Base-by-base conservation (phyloP, 2,329 filamentous ascomycete species). In the Zalaria obscura region DNA sequence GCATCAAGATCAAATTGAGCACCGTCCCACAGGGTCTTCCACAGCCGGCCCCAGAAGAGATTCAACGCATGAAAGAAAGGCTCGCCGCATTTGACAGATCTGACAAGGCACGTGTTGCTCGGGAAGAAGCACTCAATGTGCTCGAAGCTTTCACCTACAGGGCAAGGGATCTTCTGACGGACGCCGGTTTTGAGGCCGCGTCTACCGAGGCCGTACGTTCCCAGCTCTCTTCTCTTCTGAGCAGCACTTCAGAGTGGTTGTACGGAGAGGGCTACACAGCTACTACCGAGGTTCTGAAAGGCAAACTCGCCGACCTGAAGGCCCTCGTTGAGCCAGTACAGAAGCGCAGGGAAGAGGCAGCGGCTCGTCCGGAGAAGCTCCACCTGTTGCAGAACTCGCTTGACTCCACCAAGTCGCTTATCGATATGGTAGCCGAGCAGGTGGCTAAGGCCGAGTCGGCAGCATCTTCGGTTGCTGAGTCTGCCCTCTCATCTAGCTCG, bases 141-240 rank as follows among this genome's bases (percentile, higher is more conserved):
- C 76, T 98, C n/a, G 91, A 98, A 62, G 80, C 75, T 8, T 96
- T 83, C 61, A 94, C 89, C 9, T 98, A 98, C 69, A 81, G 78
- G 54, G 75, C 83, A 27, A 80, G 87, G 26, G 87, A 95, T 59
- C 71, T 93, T 36, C 69, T 95, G 2, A 80, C 85, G 35, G 80
- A 81, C 45, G 78, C 84, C 38, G 69, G 71, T 1, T 96, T 95
- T 57, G 67, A 82, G 40, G 70, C 71, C 8, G 76, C 73, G 3
- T 83, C 87, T 28, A 89, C 81, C 6, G 66, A 76, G 3, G 70
- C 74, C 18, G 75, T 87, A 55, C 75, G 85, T 37, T 59, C 70
- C 5, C 62, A 65, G n/a, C 70, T 96, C 8, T 73, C 81, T 51
- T 67, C 76, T 46, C 78, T 79, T 54, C 71, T 85, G 33, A 72